Evolutionary conservation across 345 rosid genomes (phyloP).

Genomic region (Rhodomyrtus tomentosa): DNA sequence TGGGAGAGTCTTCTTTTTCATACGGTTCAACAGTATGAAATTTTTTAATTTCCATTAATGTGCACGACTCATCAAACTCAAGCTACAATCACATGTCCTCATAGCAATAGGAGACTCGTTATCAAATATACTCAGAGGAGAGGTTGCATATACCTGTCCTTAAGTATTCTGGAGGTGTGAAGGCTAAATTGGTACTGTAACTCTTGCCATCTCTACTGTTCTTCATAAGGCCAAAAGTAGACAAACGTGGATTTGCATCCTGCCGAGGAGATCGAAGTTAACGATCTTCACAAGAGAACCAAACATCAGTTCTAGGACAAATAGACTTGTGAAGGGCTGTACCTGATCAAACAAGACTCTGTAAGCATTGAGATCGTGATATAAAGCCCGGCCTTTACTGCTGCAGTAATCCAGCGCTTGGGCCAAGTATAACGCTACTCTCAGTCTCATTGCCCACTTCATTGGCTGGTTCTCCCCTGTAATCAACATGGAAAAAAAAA

Average conservation of each 20-base stretch:
- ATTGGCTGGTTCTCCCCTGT: conserved; percentile 95
- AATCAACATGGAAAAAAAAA: not conserved
- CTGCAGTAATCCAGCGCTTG: conserved; percentile 88
- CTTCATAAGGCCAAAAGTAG: conserved; percentile 95
- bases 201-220: conserved; percentile 93
- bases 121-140: not conserved
- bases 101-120: not conserved
- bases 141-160: conserved; percentile 46
- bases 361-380: conserved; percentile 95
- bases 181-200: conserved; percentile 90
- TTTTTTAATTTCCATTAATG: not conserved
- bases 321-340: not conserved
- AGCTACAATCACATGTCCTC: not conserved
- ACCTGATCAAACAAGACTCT: conserved; percentile 91
- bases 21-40: not conserved
- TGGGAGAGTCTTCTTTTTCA: not conserved
- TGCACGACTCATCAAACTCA: not conserved
- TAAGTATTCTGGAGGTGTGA: conserved; percentile 95
- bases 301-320: not conserved
- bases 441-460: conserved; percentile 97
- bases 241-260: conserved; percentile 92
- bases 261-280: conserved; percentile 8
- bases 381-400: conserved; percentile 81
- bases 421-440: conserved; percentile 85
- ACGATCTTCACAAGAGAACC: not conserved